Evolutionary conservation across 768 basidiomycete species (phyloP), one percentile per base, ranked within the genome.

Genomic region (Tricholoma saponaceum): DNA sequence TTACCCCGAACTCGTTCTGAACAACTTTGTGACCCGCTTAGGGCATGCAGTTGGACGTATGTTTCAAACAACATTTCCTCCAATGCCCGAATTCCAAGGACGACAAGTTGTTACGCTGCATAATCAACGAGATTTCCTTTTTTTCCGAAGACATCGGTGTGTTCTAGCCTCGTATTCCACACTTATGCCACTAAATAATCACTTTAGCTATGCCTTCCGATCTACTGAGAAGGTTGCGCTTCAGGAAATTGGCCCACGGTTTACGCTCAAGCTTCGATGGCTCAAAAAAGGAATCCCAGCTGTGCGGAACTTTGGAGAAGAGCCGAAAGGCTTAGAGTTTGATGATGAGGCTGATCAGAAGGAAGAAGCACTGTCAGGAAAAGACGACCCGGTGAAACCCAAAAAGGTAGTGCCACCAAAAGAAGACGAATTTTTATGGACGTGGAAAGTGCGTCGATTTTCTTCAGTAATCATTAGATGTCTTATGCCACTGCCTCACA

Each of bases 211-310:
- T 71, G 94, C 93, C 39, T 98, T 95, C 74, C 85, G 90, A 51
- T 94, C 92, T 1, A 79, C 89, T 3, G 94, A 95, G 62, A 94
- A 90, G 69, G 95, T 96, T 8, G 84, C 89, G 6, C 73, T 99
- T 28, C 97, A 99, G 69, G 97, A 99, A 72, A 99, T 99, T 61
- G 97, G 97, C 1, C 97, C 97, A 6, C 85, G 96, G 30, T 97
- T 99, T 68, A 98, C 97, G 0, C 79, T 98, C 10, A 98, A 98
- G 73, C 77, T 99, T 56, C 80, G 88, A 37, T 97, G 88, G 79
- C 72, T 99, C 57, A 86, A 89, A 68, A 94, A 90, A 64, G 95
- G 93, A 9, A 76, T 95, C 20, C 95, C 95, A 1, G 86, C 89
- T 4, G 92, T 95, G 25, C 80, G 80, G 60, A 79, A 82, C 62